These are phyloP conservation scores for Gracilaria caudata DNA, from an alignment of 23 red algal genomes.

Conservation along the genomic window DNA sequence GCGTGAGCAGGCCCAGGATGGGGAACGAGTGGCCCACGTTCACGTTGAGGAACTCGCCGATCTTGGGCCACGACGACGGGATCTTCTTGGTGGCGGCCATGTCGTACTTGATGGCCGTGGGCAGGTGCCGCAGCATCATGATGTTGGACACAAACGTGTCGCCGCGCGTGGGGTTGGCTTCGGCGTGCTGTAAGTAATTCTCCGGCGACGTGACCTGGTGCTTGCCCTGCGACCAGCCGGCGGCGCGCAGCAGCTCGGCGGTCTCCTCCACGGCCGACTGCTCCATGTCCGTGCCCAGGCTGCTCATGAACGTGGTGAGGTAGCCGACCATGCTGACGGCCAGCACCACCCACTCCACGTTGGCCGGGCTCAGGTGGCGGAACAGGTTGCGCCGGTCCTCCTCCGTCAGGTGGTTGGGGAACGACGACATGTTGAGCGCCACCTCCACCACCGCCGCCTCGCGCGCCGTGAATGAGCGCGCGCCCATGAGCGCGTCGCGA, in stretches of 20 bases:
- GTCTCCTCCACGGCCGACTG: constrained; percentile 46
- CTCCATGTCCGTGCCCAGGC: constrained; percentile 59
- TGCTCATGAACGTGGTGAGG: constrained; percentile 60
- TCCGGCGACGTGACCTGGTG: constrained; percentile 54
- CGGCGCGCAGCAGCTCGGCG: constrained; percentile 28
- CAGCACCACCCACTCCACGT: constrained; percentile 67
- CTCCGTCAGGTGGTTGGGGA: constrained; percentile 50
- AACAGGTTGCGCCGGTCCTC: constrained; percentile 47
- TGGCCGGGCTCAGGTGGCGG: constrained; percentile 22
- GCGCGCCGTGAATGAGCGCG: constrained; percentile 21
- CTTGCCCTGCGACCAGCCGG: constrained; percentile 66
- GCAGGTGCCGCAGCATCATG: constrained; percentile 55
- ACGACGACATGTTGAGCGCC: constrained; percentile 57
- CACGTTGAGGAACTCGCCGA: constrained; percentile 58
- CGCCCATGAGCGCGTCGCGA: constrained; percentile 26
- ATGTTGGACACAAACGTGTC: constrained; percentile 56
- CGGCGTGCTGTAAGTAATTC: constrained; percentile 45
- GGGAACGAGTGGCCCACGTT: constrained; percentile 63
- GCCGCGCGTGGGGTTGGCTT: constrained; percentile 31
- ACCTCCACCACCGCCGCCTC: constrained; percentile 57
- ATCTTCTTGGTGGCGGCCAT: constrained; percentile 63
- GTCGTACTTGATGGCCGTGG: constrained; percentile 59
- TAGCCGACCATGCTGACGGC: constrained; percentile 61
- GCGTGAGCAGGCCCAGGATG: constrained; percentile 51
- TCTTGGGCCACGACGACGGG: constrained; percentile 56